Conservation (phyloP, 2,329 filamentous ascomycete species). For the Nannizzia gypsea region DNA sequence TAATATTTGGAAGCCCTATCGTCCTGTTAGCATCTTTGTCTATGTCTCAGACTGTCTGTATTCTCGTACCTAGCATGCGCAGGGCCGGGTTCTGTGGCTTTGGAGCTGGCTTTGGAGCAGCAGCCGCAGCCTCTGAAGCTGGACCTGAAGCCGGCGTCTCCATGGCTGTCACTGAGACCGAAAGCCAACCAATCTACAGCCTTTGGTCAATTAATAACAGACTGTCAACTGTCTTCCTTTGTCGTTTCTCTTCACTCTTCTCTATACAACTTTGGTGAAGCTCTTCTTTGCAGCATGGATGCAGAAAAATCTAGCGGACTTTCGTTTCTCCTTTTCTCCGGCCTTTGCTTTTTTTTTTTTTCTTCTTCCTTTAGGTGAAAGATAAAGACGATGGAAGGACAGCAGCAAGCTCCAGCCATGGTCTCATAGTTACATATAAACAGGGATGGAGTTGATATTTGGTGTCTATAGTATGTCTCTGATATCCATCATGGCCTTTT, state of each 20-base stretch:
- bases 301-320: not conserved
- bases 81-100: conserved; percentile 16
- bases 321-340: not conserved
- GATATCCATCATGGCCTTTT: not conserved
- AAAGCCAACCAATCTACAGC: not conserved
- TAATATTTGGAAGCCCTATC: conserved; percentile 68
- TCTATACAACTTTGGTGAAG: not conserved
- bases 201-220: not conserved
- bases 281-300: not conserved
- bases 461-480: not conserved
- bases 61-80: conserved; percentile 13
- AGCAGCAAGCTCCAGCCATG: not conserved
- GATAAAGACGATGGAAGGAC: not conserved
- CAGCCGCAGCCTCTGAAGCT: conserved; percentile 8
- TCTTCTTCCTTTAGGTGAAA: not conserved
- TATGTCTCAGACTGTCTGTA: not conserved
- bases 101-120: conserved; percentile 11
- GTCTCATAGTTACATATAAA: not conserved
- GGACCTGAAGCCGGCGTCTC: not conserved
- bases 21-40: conserved; percentile 6
- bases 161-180: not conserved
- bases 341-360: not conserved
- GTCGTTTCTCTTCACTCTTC: not conserved
- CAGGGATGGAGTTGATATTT: not conserved
- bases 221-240: not conserved